These are phyloP conservation scores for Trichoderma asperellum DNA, from an alignment of 2,329 filamentous ascomycete species.

Conservation along the genomic window DNA sequence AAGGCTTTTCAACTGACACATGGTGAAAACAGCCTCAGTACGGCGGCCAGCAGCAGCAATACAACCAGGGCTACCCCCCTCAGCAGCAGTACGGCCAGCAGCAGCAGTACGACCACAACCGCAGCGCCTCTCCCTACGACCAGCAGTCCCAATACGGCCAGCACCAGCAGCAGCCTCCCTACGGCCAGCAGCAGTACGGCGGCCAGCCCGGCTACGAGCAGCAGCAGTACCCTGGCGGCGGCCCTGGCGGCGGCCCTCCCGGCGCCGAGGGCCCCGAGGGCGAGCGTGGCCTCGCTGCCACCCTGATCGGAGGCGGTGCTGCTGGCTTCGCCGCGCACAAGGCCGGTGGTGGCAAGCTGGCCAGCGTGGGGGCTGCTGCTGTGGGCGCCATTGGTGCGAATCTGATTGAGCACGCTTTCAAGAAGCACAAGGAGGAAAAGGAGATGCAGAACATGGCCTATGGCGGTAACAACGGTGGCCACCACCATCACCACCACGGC, in stretches of 20 bases:
- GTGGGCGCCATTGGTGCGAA: constrained; percentile 61
- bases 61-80: constrained; percentile 4
- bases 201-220: constrained; percentile 32
- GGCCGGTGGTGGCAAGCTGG: constrained; percentile 56
- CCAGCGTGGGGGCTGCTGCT: constrained; percentile 54
- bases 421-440: constrained; percentile 34
- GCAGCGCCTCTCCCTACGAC: constrained; percentile 27
- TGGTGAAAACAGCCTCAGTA: constrained; percentile 2
- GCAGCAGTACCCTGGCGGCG: constrained; percentile 33
- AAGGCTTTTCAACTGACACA: neutral
- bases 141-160: constrained; percentile 1
- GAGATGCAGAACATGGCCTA: neutral
- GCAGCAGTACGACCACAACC: constrained; percentile 33
- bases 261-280: constrained; percentile 41
- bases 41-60: neutral
- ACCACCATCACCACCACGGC: constrained; percentile 13
- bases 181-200: constrained; percentile 28
- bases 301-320: constrained; percentile 56
- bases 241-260: constrained; percentile 35
- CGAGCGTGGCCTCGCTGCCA: constrained; percentile 61
- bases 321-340: constrained; percentile 60
- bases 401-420: constrained; percentile 50
- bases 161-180: constrained; percentile 31
- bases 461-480: neutral
- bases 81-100: constrained; percentile 33